Evolutionary conservation across 768 basidiomycete species (phyloP).

Genomic region (Russula vinacea): DNA sequence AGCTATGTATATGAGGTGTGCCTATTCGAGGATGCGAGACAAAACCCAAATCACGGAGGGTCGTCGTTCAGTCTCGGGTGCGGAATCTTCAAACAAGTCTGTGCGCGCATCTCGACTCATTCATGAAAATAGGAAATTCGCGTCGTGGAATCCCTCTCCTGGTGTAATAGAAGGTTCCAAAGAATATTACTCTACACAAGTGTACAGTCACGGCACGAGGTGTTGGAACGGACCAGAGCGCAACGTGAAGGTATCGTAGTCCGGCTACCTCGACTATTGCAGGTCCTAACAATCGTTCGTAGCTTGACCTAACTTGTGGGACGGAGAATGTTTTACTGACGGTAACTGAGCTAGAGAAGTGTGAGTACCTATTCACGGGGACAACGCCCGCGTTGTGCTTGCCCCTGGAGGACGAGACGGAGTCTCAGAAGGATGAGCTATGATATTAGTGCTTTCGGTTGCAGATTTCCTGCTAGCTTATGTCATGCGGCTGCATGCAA

Average conservation of each 20-base stretch:
- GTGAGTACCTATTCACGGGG: conserved; percentile 86
- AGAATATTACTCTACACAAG: conserved; percentile 77
- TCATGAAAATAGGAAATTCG: conserved; percentile 54
- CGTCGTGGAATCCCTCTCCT: conserved; percentile 70
- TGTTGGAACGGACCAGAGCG: conserved; percentile 98
- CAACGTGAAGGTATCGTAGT: conserved; percentile 61
- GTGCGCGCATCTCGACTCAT: background rate
- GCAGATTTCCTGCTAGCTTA: background rate
- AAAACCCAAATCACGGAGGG: conserved; percentile 83
- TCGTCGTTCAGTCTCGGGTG: conserved; percentile 79
- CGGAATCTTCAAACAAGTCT: conserved; percentile 32
- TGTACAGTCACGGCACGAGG: conserved; percentile 78
- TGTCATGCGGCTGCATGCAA: background rate
- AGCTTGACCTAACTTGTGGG: conserved; percentile 85
- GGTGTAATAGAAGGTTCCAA: conserved; percentile 56
- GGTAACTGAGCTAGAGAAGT: conserved; percentile 90
- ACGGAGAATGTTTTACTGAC: conserved; percentile 75
- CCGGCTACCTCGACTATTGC: background rate
- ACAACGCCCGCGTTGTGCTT: conserved; percentile 83
- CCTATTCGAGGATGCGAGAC: conserved; percentile 82
- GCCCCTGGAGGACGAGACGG: conserved; percentile 45
- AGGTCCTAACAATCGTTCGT: conserved; percentile 19
- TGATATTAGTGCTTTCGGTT: conserved; percentile 24
- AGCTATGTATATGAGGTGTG: conserved; percentile 96
- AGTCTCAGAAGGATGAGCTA: conserved; percentile 36